Base-by-base conservation (phyloP, 2,329 filamentous ascomycete genomes). In the Lasiodiplodia gonubiensis region DNA sequence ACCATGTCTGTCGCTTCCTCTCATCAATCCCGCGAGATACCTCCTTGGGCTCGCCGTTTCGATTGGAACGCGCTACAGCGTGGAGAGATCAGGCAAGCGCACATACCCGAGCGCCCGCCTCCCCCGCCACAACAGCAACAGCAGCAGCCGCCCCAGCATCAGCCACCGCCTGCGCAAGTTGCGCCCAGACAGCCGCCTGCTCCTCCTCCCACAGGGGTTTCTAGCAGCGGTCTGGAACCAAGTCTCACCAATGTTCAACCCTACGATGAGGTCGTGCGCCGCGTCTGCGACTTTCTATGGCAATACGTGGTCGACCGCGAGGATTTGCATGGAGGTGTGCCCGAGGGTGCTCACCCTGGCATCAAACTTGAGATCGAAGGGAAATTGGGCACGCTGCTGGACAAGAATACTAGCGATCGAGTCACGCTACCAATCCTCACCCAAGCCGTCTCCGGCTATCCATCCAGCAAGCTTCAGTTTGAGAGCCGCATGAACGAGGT, bases 291-390 rank as follows among this genome's bases (percentile, higher is more conserved):
- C 75, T 97, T 93, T 73, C 81, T 97, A 12, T 96, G 89, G 75
- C 77, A 87, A 57, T 84, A 90, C 66, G 89, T 95, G 21, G 85
- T 95, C 7, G 82, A 85, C 63, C 88, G 89, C 69, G 83, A 86
- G n/a, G 88, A 92, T 70, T 79, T 88, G 23, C 57, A 59, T 12
- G 65, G 54, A 18, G 54, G 53, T 27, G 35, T 52, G 33, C 65
- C 54, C 7, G 51, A 51, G 27, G 59, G 64, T 82, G 81, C 12
- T 84, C 89, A 46, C 85, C 76, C 1, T 80, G 85, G 67, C 81
- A 84, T 12, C 85, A 86, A 18, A 88, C 88, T 97, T 64, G 95
- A 99, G 79, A 92, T 99, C 66, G 95, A 99, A 80, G 95, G 93
- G 11, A 98, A 98, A 78, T 84, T 98, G 57, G 95, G 95, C 21